Conservation (phyloP, 129 eudicot species). For the Apium graveolens region DNA sequence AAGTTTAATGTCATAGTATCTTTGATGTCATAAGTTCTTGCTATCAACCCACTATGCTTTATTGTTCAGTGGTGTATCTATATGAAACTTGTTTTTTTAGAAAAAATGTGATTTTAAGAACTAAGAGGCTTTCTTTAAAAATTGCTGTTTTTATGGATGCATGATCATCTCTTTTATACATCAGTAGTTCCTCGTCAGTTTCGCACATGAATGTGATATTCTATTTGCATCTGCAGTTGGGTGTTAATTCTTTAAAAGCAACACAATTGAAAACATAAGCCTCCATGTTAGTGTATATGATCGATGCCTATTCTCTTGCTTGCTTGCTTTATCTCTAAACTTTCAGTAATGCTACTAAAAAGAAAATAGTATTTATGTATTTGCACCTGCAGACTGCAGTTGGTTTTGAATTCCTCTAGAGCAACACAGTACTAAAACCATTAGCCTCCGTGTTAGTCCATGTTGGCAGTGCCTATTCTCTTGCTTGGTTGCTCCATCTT, state of each 20-base stretch:
- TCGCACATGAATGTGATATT: not conserved
- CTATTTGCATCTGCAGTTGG: not conserved
- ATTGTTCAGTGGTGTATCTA: not conserved
- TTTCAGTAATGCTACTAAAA: not conserved
- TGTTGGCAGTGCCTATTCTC: not conserved
- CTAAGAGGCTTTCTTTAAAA: not conserved
- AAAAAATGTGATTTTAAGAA: not conserved
- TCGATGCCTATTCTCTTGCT: not conserved
- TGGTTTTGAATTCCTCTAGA: not conserved
- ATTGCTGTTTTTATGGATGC: not conserved
- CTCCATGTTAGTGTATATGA: not conserved
- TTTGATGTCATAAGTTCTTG: not conserved
- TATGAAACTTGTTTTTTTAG: not conserved
- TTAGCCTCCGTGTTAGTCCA: not conserved
- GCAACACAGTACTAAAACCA: not conserved
- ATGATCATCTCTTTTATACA: not conserved
- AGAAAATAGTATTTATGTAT: not conserved
- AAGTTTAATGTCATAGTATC: not conserved
- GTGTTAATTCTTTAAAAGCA: not conserved
- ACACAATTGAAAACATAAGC: not conserved
- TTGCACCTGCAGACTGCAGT: not conserved
- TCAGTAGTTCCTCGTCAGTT: not conserved
- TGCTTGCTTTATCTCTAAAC: not conserved
- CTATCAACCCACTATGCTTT: not conserved
- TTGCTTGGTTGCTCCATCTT: not conserved